Base-by-base conservation (phyloP, 257 asterid species). In the Lycium ferocissimum region DNA sequence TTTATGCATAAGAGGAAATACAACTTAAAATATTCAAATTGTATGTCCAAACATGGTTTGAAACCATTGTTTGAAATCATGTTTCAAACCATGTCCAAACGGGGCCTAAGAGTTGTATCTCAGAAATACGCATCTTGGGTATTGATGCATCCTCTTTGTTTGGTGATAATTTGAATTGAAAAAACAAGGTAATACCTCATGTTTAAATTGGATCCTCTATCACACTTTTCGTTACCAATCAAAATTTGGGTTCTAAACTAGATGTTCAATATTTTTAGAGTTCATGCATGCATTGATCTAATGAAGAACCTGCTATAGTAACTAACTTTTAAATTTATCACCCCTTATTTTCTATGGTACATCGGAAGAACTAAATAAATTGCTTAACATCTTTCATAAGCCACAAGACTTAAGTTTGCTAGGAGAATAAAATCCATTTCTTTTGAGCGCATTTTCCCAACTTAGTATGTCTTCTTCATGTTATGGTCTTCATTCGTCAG, bases 81-180 rank as follows among this genome's bases (percentile, higher is more conserved):
- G n/a, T n/a, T n/a, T n/a, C n/a, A n/a, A n/a, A n/a, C n/a, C n/a
- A n/a, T n/a, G n/a, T n/a, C n/a, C n/a, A n/a, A n/a, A n/a, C n/a
- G n/a, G n/a, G n/a, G n/a, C n/a, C n/a, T n/a, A n/a, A 26, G 33
- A 26, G 33, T 13, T 37, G 6, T 37, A 69, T 37, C 13, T 14
- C 76, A 69, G 14, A 22, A 37, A 69, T 69, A 35, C 51, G 10
- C 80, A 45, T 72, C 58, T 73, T 20, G 58, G 40, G 59, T 20
- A 73, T 20, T 47, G 81, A 75, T 75, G 81, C 81, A 72, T 72
- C 80, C 80, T 45, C 17, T 72, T 43, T 72, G 18, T 72, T 18
- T n/a, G 15, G 81, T 75, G 43, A 75, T 51, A 47, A 49, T 26
- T 75, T 75, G n/a, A 75, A 22, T 2, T 47, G 79, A 3, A 9